Conservation (phyloP, 2,329 filamentous ascomycete species). For the Pseudogymnoascus sp. region DNA sequence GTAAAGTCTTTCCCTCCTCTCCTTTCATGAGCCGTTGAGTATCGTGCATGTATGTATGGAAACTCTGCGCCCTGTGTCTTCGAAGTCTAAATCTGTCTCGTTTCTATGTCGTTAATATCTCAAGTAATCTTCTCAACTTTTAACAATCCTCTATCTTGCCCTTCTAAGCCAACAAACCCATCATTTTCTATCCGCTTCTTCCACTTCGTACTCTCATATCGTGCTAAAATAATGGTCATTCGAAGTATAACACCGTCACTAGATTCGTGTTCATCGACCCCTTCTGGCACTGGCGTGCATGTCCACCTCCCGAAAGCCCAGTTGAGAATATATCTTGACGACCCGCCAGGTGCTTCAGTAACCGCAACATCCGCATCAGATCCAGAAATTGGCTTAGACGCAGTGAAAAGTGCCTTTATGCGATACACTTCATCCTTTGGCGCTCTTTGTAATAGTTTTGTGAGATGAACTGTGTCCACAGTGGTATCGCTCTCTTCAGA, state of each 20-base stretch:
- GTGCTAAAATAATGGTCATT: slow-evolving; percentile 69
- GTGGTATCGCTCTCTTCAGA: slow-evolving; percentile 31
- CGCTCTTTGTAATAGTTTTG: slow-evolving; percentile 60
- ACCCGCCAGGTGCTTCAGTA: slow-evolving; percentile 28
- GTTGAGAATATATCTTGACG: slow-evolving; percentile 76
- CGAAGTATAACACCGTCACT: slow-evolving; percentile 51
- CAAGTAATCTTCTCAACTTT: slow-evolving; percentile 36
- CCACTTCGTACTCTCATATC: slow-evolving; percentile 70
- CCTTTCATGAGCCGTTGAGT: not conserved
- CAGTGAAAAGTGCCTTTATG: slow-evolving; percentile 67
- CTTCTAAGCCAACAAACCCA: slow-evolving; percentile 45
- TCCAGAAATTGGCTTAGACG: slow-evolving; percentile 39
- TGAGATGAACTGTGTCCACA: slow-evolving; percentile 55
- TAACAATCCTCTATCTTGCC: slow-evolving; percentile 40
- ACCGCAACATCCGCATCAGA: slow-evolving; percentile 43
- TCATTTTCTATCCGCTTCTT: slow-evolving; percentile 61
- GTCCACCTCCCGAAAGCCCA: slow-evolving; percentile 98
- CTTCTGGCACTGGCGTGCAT: slow-evolving; percentile 57
- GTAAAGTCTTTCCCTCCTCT: not conserved
- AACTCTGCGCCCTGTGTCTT: not conserved
- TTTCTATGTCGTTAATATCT: not conserved
- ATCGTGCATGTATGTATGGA: not conserved
- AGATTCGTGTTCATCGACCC: slow-evolving; percentile 44
- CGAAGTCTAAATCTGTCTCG: not conserved
- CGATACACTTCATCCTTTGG: slow-evolving; percentile 93